These are phyloP conservation scores for Fusarium setosum DNA, from an alignment of 2,329 filamentous ascomycete species.

Conservation along the genomic window DNA sequence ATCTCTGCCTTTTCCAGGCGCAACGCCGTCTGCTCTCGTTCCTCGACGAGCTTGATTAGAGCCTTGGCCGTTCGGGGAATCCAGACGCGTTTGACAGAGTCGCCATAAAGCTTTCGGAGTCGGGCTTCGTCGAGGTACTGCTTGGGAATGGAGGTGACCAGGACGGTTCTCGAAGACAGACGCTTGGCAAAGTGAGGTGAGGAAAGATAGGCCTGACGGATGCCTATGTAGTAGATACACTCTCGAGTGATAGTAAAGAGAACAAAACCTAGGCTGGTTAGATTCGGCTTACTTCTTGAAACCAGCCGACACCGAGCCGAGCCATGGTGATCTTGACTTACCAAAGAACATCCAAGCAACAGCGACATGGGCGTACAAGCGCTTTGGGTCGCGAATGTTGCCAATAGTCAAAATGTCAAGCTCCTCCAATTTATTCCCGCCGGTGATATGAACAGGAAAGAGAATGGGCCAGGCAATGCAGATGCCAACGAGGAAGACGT, in stretches of 20 bases:
- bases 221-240: slow-evolving; percentile 89
- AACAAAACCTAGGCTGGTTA: slow-evolving; percentile 72
- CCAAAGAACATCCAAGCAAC: slow-evolving; percentile 81
- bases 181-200: slow-evolving; percentile 86
- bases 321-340: too few species aligned
- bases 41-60: slow-evolving; percentile 82
- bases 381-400: slow-evolving; percentile 72
- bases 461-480: slow-evolving; percentile 88
- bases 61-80: slow-evolving; percentile 81
- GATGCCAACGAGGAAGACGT: slow-evolving; percentile 86
- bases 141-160: slow-evolving; percentile 87
- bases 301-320: not conserved
- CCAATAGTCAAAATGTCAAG: slow-evolving; percentile 84
- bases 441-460: slow-evolving; percentile 88
- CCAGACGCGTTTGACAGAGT: slow-evolving; percentile 86
- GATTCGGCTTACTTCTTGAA: not conserved
- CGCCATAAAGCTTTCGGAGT: slow-evolving; percentile 83
- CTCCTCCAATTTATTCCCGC: slow-evolving; percentile 71
- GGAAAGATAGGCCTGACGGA: slow-evolving; percentile 91
- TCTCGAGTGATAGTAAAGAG: slow-evolving; percentile 91
- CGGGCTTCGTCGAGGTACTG: slow-evolving; percentile 82
- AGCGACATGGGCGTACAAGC: slow-evolving; percentile 85
- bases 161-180: slow-evolving; percentile 88
- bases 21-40: slow-evolving; percentile 83
- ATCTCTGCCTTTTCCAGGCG: slow-evolving; percentile 90